Evolutionary conservation across 108 stramenopile genomes (phyloP), one percentile per base, ranked within the genome.

Genomic region (Epithemia pelagica): DNA sequence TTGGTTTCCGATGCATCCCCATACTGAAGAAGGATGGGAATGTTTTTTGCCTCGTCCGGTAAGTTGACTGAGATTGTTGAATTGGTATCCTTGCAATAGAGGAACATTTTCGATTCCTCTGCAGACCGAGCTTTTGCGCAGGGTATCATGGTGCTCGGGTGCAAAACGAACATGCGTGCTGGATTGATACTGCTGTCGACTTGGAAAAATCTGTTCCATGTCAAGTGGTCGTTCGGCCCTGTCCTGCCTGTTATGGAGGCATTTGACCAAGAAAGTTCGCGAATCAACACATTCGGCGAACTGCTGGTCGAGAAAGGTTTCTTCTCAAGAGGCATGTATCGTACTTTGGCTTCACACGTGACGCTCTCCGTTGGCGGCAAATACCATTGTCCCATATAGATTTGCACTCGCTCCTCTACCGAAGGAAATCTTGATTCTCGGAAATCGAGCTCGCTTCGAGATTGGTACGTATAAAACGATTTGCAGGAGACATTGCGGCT

Each of bases 371-470:
- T 78, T 15, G 84, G 84, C 46, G 77, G 77, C 27, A 57, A 22
- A 69, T 84, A 84, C 89, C 89, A 94, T 22, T 86, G 77, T 18
- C 76, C 76, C 85, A 87, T 86, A 64, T 80, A 80, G 52, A 86
- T 54, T 46, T 78, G 59, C n/a, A 90, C 71, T 28, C 89, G 83
- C 28, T 87, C 80, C 73, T 86, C 82, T 19, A 87, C 69, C 0
- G 80, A 77, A 5, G 92, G 88, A 65, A 90, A 89, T 58, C 87
- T 78, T 28, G 74, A 37, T 15, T 62, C 37, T 30, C 83, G 74
- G 32, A 1, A 46, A 15, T 46, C 37, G 15, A 5, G 37, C 37
- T 46, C 37, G 15, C 15, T 10, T 5, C 15, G 10, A 10, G 37
- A 46, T 46, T 46, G 10, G 15, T 46, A 46, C 5, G 5, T 15